phyloP scores from a whole-genome alignment of 495 filamentous ascomycete genomes.

The Penicillium odoratum region DNA sequence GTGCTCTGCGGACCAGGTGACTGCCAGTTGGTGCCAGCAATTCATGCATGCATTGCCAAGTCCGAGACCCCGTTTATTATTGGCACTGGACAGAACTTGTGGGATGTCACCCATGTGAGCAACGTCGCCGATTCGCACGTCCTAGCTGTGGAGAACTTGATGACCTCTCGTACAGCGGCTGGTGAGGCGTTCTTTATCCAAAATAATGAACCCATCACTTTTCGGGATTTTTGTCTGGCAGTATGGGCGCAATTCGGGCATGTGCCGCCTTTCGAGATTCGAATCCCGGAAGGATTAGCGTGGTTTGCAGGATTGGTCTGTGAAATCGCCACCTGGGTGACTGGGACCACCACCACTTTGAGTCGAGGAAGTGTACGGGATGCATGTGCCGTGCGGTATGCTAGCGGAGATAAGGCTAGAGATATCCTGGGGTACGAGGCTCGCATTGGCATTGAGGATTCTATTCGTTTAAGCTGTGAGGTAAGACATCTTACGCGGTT shows the following conservation, averaged over 20 bases:
- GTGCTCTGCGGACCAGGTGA: slow-evolving; percentile 60
- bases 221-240: slow-evolving; percentile 59
- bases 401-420: slow-evolving; percentile 57
- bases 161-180: slow-evolving; percentile 54
- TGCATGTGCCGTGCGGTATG: slow-evolving; percentile 54
- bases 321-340: slow-evolving; percentile 55
- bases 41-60: slow-evolving; percentile 58
- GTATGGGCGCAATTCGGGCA: slow-evolving; percentile 63
- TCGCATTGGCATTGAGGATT: slow-evolving; percentile 56
- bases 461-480: slow-evolving; percentile 51
- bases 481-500: slow-evolving; percentile 27
- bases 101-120: slow-evolving; percentile 61
- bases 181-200: slow-evolving; percentile 65
- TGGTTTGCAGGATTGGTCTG: slow-evolving; percentile 47
- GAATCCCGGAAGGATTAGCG: slow-evolving; percentile 53
- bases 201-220: slow-evolving; percentile 61
- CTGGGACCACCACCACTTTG: slow-evolving; percentile 48
- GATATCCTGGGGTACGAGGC: slow-evolving; percentile 59
- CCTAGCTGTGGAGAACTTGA: slow-evolving; percentile 59
- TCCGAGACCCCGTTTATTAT: slow-evolving; percentile 57
- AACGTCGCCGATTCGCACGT: slow-evolving; percentile 65
- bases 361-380: slow-evolving; percentile 59
- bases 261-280: slow-evolving; percentile 49
- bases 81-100: slow-evolving; percentile 57
- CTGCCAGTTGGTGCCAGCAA: slow-evolving; percentile 49